Conservation (phyloP, 2,329 filamentous ascomycete genomes). For the Ophiosphaerella korrae region DNA sequence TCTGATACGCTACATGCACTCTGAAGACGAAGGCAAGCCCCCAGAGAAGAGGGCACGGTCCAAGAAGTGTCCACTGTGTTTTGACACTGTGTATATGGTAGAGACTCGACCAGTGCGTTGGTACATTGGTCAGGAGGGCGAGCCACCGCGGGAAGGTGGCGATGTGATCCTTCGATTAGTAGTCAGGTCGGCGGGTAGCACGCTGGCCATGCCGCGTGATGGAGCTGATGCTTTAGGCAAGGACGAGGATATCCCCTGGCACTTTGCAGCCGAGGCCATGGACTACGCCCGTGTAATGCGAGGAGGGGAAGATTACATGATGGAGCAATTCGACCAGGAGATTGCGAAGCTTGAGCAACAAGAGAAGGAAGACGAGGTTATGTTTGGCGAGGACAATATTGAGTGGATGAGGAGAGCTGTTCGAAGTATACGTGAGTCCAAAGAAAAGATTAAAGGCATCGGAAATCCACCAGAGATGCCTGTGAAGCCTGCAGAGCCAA, state of each 20-base stretch:
- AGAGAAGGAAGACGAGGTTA: conserved; percentile 84
- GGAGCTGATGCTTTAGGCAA: conserved; percentile 71
- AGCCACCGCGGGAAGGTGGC: conserved; percentile 78
- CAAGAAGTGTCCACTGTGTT: conserved; percentile 97
- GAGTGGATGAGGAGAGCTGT: conserved; percentile 91
- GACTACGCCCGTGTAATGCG: conserved; percentile 97
- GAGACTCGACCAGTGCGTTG: conserved; percentile 89
- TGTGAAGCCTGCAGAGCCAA: conserved; percentile 57
- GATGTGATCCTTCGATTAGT: conserved; percentile 90
- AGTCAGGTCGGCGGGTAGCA: conserved; percentile 78
- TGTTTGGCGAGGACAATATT: conserved; percentile 85
- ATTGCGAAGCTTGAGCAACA: conserved; percentile 75
- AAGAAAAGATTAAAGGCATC: conserved; percentile 73
- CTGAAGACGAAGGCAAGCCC: conserved; percentile 66
- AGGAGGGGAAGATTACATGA: conserved; percentile 87
- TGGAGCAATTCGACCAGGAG: conserved; percentile 77
- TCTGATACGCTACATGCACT: conserved; percentile 93
- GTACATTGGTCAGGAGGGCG: conserved; percentile 85
- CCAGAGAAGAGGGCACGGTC: conserved; percentile 75
- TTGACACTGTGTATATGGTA: conserved; percentile 88
- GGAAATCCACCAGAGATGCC: conserved; percentile 65
- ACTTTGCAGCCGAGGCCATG: conserved; percentile 88
- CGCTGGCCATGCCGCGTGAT: conserved; percentile 84
- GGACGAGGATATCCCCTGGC: conserved; percentile 87
- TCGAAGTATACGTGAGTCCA: conserved; percentile 71